Evolutionary conservation across 208 protist genomes (phyloP), one percentile per base, ranked within the genome.

Genomic region (Leishmania tarentolae): DNA sequence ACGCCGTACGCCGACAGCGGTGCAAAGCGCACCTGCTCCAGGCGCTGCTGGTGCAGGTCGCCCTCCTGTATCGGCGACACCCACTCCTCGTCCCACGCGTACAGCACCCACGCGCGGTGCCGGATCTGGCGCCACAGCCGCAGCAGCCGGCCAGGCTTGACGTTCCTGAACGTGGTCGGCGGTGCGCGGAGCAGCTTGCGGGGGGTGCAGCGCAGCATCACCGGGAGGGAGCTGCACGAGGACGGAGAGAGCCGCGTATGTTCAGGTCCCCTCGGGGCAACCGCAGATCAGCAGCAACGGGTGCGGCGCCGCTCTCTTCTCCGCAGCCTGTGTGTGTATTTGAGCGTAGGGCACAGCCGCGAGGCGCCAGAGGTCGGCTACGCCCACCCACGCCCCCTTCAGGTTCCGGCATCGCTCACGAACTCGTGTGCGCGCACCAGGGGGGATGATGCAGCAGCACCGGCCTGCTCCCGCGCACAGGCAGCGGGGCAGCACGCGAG

Each of bases 1-100:
- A 96, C 95, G 75, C 94, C 94, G 80, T 97, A 96, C 35, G 94
- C 92, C 0, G 94, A 97, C 24, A 96, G 84, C 5, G 94, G 94
- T 0, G 93, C 91, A 72, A 96, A 97, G 91, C 92, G 95, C 6
- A 97, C 87, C 90, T 97, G 92, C 86, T 97, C 94, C 7, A 97
- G 86, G 2, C 92, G 92, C 83, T 96, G 92, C 87, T 96, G 92
- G 50, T 97, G 92, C 65, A 97, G 82, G 74, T 96, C 96, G 65
- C 92, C 91, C 79, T 97, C 94, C 72, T 87, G 84, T 4, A 81
- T 89, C 2, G 92, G 94, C 17, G 91, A 92, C 24, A 86, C 86
- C 91, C 88, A 95, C 80, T 97, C 94, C 87, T 97, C 94, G 83
- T 97, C 94, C 92, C 92, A 95, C 50, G 92, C 94, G 84, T 89